These are phyloP conservation scores for Otatea glauca DNA, from an alignment of 176 grass and related monocot species.

Conservation along the genomic window DNA sequence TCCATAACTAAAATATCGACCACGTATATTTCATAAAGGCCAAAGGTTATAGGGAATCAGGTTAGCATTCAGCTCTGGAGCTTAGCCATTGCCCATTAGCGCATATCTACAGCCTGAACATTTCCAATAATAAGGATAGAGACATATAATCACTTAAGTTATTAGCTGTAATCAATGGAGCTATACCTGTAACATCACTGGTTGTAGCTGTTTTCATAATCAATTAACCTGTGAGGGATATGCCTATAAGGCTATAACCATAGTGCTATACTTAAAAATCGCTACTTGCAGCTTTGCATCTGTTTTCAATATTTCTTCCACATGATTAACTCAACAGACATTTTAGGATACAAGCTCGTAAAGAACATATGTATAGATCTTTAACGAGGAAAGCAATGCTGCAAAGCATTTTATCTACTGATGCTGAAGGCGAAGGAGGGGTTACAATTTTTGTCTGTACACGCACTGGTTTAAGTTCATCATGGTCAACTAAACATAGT, in stretches of 20 bases:
- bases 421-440: not conserved
- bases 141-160: not conserved
- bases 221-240: not conserved
- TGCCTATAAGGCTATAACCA: not conserved
- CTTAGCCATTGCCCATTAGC: not conserved
- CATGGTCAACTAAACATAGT: slow-evolving; percentile 14
- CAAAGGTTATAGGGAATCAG: not conserved
- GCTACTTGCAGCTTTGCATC: not conserved
- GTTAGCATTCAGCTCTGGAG: not conserved
- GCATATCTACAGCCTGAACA: not conserved
- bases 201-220: not conserved
- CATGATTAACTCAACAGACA: not conserved
- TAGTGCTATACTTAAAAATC: not conserved
- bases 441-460: not conserved
- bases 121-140: not conserved
- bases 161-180: not conserved
- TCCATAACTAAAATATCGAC: slow-evolving; percentile 1
- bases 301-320: not conserved
- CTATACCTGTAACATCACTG: slow-evolving; percentile 21
- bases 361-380: not conserved
- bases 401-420: not conserved
- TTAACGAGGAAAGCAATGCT: not conserved
- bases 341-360: not conserved
- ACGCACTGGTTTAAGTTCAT: not conserved
- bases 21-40: not conserved